phyloP scores from a whole-genome alignment of 2,329 filamentous ascomycete genomes.

The Niveomyces coronatus region DNA sequence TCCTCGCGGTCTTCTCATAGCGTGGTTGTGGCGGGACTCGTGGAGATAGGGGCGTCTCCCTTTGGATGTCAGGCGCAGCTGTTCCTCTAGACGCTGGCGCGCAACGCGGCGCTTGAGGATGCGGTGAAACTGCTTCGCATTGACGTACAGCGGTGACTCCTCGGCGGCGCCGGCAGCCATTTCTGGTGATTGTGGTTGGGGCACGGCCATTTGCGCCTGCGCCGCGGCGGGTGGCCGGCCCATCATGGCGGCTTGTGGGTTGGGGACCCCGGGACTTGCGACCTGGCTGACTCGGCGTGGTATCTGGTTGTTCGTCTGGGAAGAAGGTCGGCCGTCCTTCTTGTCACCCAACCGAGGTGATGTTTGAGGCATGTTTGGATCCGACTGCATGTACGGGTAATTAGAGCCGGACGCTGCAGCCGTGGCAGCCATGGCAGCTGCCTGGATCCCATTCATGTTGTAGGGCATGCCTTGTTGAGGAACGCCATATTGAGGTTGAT shows the following conservation, averaged over 20 bases:
- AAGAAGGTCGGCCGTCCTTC: slow-evolving; percentile 62
- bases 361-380: slow-evolving; percentile 55
- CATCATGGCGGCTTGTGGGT: slow-evolving; percentile 66
- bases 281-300: slow-evolving; percentile 66
- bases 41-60: slow-evolving; percentile 94
- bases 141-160: slow-evolving; percentile 93
- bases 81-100: slow-evolving; percentile 86
- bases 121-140: slow-evolving; percentile 96
- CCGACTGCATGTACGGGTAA: slow-evolving; percentile 63
- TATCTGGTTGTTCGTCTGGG: slow-evolving; percentile 59
- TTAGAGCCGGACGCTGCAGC: slow-evolving; percentile 79
- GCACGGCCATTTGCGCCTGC: slow-evolving; percentile 55
- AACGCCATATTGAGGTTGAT: slow-evolving; percentile 68
- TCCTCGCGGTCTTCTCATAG: slow-evolving; percentile 88
- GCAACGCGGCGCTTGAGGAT: slow-evolving; percentile 92
- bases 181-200: slow-evolving; percentile 67
- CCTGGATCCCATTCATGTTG: slow-evolving; percentile 72
- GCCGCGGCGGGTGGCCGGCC: slow-evolving; percentile 51
- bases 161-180: slow-evolving; percentile 63
- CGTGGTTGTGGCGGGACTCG: slow-evolving; percentile 95
- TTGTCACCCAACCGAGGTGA: slow-evolving; percentile 73
- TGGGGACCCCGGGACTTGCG: slow-evolving; percentile 63
- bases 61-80: slow-evolving; percentile 83
- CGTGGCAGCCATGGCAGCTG: slow-evolving; percentile 84
- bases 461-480: slow-evolving; percentile 66